Conservation (phyloP, 495 filamentous ascomycete species). For the Daldinia grandis region DNA sequence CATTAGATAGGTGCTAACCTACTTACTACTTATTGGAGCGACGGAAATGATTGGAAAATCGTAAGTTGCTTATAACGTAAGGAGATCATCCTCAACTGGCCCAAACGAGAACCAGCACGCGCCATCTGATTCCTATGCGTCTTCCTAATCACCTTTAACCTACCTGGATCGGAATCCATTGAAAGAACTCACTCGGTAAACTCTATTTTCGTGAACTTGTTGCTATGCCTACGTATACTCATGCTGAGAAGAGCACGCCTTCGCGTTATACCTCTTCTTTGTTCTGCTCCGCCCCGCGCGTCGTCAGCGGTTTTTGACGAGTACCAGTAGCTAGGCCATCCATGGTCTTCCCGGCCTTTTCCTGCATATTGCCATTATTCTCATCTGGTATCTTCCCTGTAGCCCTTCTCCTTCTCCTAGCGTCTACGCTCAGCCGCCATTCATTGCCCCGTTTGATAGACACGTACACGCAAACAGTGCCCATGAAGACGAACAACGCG, state of each 20-base stretch:
- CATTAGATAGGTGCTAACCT: not conserved
- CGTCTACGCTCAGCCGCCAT: conserved; percentile 64
- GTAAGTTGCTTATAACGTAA: conserved; percentile 1
- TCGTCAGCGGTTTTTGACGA: conserved; percentile 28
- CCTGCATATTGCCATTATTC: conserved; percentile 20
- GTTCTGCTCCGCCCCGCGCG: conserved; percentile 21
- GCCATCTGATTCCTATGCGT: conserved; percentile 1
- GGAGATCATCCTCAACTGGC: not conserved
- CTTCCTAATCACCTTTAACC: conserved; percentile 17
- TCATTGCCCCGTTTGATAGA: conserved; percentile 61
- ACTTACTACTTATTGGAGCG: not conserved
- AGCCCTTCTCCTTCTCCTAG: conserved; percentile 46
- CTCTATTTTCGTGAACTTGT: conserved; percentile 17
- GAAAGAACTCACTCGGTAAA: conserved; percentile 10
- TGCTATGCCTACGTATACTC: conserved; percentile 26
- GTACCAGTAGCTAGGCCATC: conserved; percentile 7
- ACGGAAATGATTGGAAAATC: not conserved
- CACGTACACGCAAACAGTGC: conserved; percentile 55
- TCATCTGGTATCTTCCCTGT: conserved; percentile 31
- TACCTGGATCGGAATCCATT: not conserved
- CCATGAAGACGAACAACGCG: conserved; percentile 62
- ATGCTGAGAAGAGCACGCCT: conserved; percentile 13
- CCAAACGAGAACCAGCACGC: conserved; percentile 5
- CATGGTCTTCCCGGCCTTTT: conserved; percentile 1
- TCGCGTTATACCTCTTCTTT: conserved; percentile 37